Percentiles rank a stretch among this genome's conserved stretches.
phyloP scores from a whole-genome alignment of 2,329 filamentous ascomycete species.

The Septoria linicola region DNA sequence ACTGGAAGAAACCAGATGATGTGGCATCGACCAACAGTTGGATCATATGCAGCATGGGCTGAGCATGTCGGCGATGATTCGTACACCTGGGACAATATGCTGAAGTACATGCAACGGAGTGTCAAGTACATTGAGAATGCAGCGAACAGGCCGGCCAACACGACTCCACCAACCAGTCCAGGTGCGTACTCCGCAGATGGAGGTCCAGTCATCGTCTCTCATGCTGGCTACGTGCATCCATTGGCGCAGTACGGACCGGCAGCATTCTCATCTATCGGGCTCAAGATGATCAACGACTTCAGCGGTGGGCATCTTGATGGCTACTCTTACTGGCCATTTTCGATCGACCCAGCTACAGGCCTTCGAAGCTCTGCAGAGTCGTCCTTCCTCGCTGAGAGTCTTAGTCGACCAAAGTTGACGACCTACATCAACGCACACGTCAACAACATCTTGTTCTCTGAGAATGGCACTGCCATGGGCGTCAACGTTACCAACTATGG shows the following conservation, averaged over 20 bases:
- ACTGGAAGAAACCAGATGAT: constrained; percentile 32
- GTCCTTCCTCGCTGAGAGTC: constrained; percentile 28
- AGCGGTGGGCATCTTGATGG: constrained; percentile 31
- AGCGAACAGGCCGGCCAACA: constrained; percentile 17
- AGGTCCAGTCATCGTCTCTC: constrained; percentile 39
- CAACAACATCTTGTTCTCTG: constrained; percentile 38
- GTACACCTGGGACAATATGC: constrained; percentile 60
- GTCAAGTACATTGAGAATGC: constrained; percentile 22
- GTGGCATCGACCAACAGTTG: constrained; percentile 34
- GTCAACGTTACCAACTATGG: constrained; percentile 33
- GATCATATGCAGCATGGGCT: constrained; percentile 41
- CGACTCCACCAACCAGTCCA: constrained; percentile 8
- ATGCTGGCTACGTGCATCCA: constrained; percentile 32
- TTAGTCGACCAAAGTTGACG: constrained; percentile 26
- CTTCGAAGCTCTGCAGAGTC: constrained; percentile 31
- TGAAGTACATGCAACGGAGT: constrained; percentile 51
- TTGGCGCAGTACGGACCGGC: constrained; percentile 32
- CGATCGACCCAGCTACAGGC: constrained; percentile 35
- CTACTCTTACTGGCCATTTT: constrained; percentile 28
- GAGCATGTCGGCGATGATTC: constrained; percentile 59
- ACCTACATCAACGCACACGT: constrained; percentile 38
- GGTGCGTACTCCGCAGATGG: constrained; percentile 22
- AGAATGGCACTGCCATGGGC: constrained; percentile 23
- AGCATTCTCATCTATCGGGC: constrained; percentile 32
- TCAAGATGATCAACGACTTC: constrained; percentile 33